Percentiles rank a stretch among this genome's conserved stretches.
phyloP scores from a whole-genome alignment of 2,329 filamentous ascomycete genomes.

The Rutstroemia sp. region DNA sequence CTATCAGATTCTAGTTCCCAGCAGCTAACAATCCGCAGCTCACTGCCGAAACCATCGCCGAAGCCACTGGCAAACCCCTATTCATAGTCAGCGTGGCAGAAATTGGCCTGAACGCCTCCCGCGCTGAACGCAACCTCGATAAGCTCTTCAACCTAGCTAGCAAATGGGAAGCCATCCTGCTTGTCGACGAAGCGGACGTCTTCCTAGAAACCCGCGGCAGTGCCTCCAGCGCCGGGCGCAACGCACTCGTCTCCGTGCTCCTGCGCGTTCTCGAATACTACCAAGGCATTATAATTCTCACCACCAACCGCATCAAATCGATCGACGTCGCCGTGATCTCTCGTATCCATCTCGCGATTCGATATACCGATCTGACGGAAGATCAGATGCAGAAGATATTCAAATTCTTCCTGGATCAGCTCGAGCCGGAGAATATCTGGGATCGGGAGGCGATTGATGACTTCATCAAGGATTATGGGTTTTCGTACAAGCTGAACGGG shows the following conservation, averaged over 20 bases:
- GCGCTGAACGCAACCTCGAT: conserved; percentile 19
- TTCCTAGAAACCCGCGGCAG: conserved; percentile 77
- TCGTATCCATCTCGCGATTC: conserved; percentile 19
- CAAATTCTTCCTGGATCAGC: no score
- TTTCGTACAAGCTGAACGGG: no score
- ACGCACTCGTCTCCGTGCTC: conserved; percentile 63
- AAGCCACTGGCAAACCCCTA: conserved; percentile 7
- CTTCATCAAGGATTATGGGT: no score
- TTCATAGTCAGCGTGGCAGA: conserved; percentile 11
- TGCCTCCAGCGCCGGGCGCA: conserved; percentile 69
- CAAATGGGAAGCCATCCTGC: conserved; percentile 44
- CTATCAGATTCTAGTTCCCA: no score
- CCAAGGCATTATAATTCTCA: conserved; percentile 31
- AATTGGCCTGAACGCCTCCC: conserved; percentile 7
- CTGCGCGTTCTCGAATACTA: conserved; percentile 30
- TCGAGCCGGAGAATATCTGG: no score
- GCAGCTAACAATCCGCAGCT: conserved; percentile 28
- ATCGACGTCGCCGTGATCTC: conserved; percentile 22
- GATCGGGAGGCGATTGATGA: no score
- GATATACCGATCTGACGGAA: neutral
- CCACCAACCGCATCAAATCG: conserved; percentile 25
- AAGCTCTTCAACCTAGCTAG: neutral
- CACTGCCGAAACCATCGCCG: conserved; percentile 10
- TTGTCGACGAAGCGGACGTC: conserved; percentile 79
- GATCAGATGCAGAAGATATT: neutral